Evolutionary conservation across 768 basidiomycete species (phyloP), one percentile per base, ranked within the genome.

Genomic region (Suillus placidus): DNA sequence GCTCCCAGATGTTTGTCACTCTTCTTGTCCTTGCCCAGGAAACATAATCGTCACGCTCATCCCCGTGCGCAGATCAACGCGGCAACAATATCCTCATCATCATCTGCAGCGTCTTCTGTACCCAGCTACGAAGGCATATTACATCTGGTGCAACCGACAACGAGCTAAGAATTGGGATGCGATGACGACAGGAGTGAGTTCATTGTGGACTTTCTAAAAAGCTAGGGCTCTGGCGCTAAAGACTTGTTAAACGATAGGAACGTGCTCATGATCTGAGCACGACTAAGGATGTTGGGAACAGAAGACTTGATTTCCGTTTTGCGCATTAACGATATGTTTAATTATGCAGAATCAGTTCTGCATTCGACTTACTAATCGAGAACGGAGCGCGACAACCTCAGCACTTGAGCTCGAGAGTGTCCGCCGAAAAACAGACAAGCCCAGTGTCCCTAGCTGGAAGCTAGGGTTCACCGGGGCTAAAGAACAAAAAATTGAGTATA

Each of bases 221-320:
- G 34, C 54, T n/a, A n/a, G 2, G 20, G 12, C 12, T 34, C 6
- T 35, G 54, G 20, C 34, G 16, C 57, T 58, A 18, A 58, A 18
- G 16, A 26, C 9, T 58, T 40, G 1, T 14, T 9, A 4, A 16
- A 55, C 7, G 23, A 38, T 68, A 87, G 86, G 80, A 88, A 72
- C 84, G 82, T 71, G 75, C 80, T 61, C 77, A 87, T 35, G 89
- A 90, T 73, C 71, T 89, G 1, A 80, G 82, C 62, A 88, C 81
- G 18, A 87, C 89, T 9, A 83, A 78, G 47, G 88, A 90, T 64
- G 77, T 81, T 60, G 87, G 88, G n/a, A 89, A 87, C 69, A 73
- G 82, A 66, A 76, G 85, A 58, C 71, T 88, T 67, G 86, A 88
- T 69, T 88, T 88, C 78, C 79, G 86, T 30, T 88, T 89, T 68